Base-by-base conservation (phyloP, 2,329 filamentous ascomycete genomes). In the Diaporthe amygdali region DNA sequence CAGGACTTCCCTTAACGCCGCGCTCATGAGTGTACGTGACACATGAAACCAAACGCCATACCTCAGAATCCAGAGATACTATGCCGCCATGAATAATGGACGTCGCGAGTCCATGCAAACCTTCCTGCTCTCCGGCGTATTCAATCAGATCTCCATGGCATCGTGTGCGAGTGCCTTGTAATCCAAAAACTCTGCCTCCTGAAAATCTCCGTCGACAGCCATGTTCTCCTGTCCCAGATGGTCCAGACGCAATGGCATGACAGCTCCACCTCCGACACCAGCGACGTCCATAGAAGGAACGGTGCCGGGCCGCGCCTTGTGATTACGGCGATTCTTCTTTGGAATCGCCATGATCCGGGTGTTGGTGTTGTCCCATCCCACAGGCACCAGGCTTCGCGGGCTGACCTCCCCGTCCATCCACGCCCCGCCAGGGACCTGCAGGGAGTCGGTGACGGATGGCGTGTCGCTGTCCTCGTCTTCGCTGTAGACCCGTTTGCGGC, bases 161-260 rank as follows among this genome's bases (percentile, higher is more conserved):
- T 79, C 80, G 15, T 74, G 75, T 39, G 77, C 74, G 47, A 73
- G 54, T 9, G 74, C 66, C 41, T 67, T 73, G 2, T 79, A 83
- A 69, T 90, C 88, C 67, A 92, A 78, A 72, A 94, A 94, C 0
- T 88, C 85, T 0, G 92, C 92, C 71, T 94, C 92, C 70, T 88
- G 90, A 78, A 94, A 94, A 78, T 94, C 91, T 7, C 63, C 69
- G 66, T 77, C 82, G 0, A 81, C 75, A 5, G 79, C 79, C 74
- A 81, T 80, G 74, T 88, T 89, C 76, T 89, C 86, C 76, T 89
- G 85, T 0, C 78, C 84, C 5, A 78, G 44, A 14, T 72, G 70
- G 27, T 74, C 76, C 32, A 75, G 54, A 17, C 34, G 63, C 34
- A 41, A 41, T 3, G 66, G 34, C 66, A 68, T 25, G 27, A 22